Percentiles rank a stretch among this genome's conserved stretches.
These are phyloP conservation scores for Colletotrichum echinochloae DNA, from an alignment of 2,329 filamentous ascomycete species.

Conservation along the genomic window DNA sequence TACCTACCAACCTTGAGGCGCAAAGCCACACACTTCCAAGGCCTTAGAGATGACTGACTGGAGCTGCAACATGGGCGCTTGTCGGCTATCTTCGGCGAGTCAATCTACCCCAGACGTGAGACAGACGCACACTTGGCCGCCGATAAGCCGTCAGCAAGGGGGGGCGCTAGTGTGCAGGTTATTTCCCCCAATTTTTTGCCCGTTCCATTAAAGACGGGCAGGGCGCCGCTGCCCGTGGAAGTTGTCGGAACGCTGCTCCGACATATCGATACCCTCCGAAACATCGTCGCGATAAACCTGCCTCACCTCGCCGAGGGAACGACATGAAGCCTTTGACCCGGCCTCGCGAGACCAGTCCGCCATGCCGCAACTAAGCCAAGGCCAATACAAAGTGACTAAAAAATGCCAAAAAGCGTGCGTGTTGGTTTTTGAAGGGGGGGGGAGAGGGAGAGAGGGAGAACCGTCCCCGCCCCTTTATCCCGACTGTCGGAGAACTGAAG, in stretches of 20 bases:
- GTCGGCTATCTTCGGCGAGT: constrained; percentile 20
- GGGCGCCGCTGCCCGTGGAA: constrained; percentile 7
- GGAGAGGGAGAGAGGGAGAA: too few species aligned
- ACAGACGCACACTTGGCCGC: not conserved
- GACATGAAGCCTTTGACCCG: constrained; percentile 20
- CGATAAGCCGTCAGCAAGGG: constrained; percentile 20
- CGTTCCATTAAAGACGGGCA: constrained; percentile 27
- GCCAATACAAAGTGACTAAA: constrained; percentile 41
- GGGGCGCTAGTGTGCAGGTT: not conserved
- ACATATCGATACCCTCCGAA: constrained; percentile 17
- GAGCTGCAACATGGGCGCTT: not conserved
- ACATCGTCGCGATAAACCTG: constrained; percentile 3
- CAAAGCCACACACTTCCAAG: too few species aligned
- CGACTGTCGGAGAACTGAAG: not conserved
- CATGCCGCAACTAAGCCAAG: constrained; percentile 39
- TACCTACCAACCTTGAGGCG: too few species aligned
- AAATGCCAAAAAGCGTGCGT: constrained; percentile 42
- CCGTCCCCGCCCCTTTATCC: not conserved
- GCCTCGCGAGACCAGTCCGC: constrained; percentile 14
- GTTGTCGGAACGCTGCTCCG: constrained; percentile 32
- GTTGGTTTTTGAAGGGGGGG: constrained; percentile 5
- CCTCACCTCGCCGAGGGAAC: not conserved
- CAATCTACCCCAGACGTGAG: constrained; percentile 22
- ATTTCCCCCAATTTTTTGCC: not conserved
- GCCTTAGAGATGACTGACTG: constrained; percentile 3